A percentile compares a stretch with the other conserved stretches of the same genome.
phyloP scores from a whole-genome alignment of 2,329 filamentous ascomycete genomes.

The Trichophyton simii region DNA sequence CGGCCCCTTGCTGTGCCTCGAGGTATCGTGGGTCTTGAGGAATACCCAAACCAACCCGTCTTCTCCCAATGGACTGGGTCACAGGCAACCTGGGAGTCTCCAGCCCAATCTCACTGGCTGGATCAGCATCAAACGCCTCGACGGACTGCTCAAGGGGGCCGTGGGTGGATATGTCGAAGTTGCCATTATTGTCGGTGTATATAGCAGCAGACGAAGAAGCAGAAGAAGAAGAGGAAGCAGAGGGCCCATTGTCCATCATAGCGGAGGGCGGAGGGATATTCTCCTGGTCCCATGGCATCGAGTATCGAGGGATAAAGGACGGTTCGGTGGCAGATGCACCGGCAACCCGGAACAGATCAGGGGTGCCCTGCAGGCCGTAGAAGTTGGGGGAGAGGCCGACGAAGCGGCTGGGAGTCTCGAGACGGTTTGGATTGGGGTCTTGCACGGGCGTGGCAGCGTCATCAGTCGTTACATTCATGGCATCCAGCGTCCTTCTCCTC shows the following conservation, averaged over 20 bases:
- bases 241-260: constrained; percentile 7
- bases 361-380: constrained; percentile 46
- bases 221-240: no score
- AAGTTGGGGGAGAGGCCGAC: constrained; percentile 36
- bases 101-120: background rate
- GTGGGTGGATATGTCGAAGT: constrained; percentile 14
- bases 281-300: constrained; percentile 38
- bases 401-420: constrained; percentile 35
- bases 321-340: constrained; percentile 43
- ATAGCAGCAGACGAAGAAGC: no score
- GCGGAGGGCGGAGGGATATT: constrained; percentile 17
- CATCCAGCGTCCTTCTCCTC: constrained; percentile 33
- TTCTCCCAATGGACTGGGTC: background rate
- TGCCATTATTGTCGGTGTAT: no score
- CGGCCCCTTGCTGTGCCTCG: constrained; percentile 19
- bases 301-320: constrained; percentile 41
- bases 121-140: constrained; percentile 10
- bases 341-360: constrained; percentile 43
- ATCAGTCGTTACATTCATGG: constrained; percentile 4
- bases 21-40: background rate
- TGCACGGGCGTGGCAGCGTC: constrained; percentile 13
- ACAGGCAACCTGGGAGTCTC: background rate
- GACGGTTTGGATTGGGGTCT: constrained; percentile 19
- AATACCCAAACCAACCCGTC: background rate
- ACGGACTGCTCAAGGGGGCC: constrained; percentile 11